Base-by-base conservation (phyloP, 1,284 basidiomycete genomes). In the Naganishia sp. region DNA sequence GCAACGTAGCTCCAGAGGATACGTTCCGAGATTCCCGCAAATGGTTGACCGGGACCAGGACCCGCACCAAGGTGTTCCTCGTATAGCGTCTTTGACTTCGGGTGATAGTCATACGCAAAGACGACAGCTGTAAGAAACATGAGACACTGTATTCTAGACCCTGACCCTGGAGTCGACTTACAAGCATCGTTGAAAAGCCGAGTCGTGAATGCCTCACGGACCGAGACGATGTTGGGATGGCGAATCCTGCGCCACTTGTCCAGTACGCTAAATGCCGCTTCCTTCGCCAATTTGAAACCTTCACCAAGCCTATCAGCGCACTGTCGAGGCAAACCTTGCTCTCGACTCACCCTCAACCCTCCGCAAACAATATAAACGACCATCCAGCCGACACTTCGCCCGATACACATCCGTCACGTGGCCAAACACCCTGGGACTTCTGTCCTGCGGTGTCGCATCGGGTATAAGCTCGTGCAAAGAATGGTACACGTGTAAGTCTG, bases 161-260 rank as follows among this genome's bases (percentile, higher is more conserved):
- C 9, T 9, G 39, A 48, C 13, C 33, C 42, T 21, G 57, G 9
- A 48, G 21, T 13, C 55, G 16, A 83, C 88, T 68, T 74, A 94
- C 93, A 97, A 72, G 88, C 89, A 76, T 98, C 96, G 68, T 88
- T 87, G 79, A 99, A 99, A 0, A 91, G 87, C 49, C 90, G 86
- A 0, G 94, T 96, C 0, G 96, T 98, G 81, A 99, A 99, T 0
- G 95, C 96, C 78, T 99, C 96, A 54, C 87, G 86, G 9, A 98
- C 83, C 21, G 86, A 82, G 31, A 96, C 87, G 70, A 99, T 89
- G 72, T 86, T 88, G 0, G 96, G 94, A 81, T 99, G 94, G 21
- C 84, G 85, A 67, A 98, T 84, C 60, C 86, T 84, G 2, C 88
- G 86, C 96, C 96, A 99, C 21, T 87, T 82, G 73, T 98, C 94